Conservation (phyloP, 129 eudicot genomes). For the Pulicaria dysenterica region DNA sequence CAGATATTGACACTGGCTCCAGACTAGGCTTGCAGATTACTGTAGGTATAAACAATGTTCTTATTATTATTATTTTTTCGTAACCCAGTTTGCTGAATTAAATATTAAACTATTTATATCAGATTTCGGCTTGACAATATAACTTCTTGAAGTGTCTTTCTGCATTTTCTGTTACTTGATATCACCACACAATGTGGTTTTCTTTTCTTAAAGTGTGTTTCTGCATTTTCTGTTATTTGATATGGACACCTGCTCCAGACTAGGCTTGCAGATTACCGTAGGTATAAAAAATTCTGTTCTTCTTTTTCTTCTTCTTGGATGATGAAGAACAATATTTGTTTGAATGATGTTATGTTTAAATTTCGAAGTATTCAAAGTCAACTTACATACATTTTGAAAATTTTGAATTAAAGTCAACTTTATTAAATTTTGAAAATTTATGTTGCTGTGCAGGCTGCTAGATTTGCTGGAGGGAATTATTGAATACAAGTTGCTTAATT, state of each 20-base stretch:
- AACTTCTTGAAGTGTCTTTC: not conserved
- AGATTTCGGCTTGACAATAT: not conserved
- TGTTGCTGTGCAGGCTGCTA: conserved; percentile 30
- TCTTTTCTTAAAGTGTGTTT: too few relatives aligned
- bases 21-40: not conserved
- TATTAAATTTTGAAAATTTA: not conserved
- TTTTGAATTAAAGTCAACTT: too few relatives aligned
- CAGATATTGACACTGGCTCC: conserved; percentile 20
- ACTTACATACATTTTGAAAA: too few relatives aligned
- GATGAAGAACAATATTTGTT: not conserved
- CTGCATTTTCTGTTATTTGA: not conserved
- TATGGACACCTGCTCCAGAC: conserved; percentile 17
- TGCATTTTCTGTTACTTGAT: not conserved
- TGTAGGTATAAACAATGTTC: conserved; percentile 16
- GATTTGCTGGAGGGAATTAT: conserved; percentile 22
- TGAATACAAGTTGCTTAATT: conserved; percentile 21
- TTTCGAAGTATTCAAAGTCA: too few relatives aligned
- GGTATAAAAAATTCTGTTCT: conserved; percentile 14
- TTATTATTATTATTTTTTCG: too few relatives aligned
- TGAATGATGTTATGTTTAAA: not conserved
- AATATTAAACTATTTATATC: not conserved
- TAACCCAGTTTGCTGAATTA: conserved; percentile 1
- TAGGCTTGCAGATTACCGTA: not conserved
- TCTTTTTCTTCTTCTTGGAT: too few relatives aligned
- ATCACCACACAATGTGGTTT: not conserved